A percentile compares a stretch with the other conserved stretches of the same genome.
phyloP scores from a whole-genome alignment of 352 stramenopile genomes.

The Phytopythium sindhum region DNA sequence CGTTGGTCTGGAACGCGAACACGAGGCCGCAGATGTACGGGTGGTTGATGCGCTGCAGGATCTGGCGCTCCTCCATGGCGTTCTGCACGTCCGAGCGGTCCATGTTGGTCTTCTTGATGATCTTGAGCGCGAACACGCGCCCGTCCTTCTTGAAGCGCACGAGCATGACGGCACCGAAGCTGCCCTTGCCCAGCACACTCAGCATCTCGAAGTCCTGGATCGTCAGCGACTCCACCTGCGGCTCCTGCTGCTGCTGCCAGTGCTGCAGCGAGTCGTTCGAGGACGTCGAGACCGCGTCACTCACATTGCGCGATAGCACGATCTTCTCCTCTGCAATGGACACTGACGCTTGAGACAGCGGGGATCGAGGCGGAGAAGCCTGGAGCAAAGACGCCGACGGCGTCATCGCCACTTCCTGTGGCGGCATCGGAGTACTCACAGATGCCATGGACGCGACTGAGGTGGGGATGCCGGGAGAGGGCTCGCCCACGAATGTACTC shows the following conservation, averaged over 20 bases:
- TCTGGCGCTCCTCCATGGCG: conserved; percentile 87
- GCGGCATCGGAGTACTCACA: conserved; percentile 4
- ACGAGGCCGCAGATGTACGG: conserved; percentile 86
- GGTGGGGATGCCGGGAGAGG: conserved; percentile 33
- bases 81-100: conserved; percentile 81
- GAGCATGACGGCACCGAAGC: conserved; percentile 87
- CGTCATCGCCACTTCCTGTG: conserved; percentile 4
- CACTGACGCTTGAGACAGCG: neutral
- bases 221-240: conserved; percentile 51
- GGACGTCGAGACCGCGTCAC: conserved; percentile 2
- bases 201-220: conserved; percentile 92
- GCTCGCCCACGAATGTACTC: conserved; percentile 37
- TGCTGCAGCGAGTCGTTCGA: conserved; percentile 11
- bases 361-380: neutral
- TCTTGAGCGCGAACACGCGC: conserved; percentile 87
- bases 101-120: conserved; percentile 90
- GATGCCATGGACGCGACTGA: conserved; percentile 23
- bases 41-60: conserved; percentile 85
- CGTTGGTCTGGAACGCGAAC: conserved; percentile 88
- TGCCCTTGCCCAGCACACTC: conserved; percentile 82
- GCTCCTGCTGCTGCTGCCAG: conserved; percentile 10
- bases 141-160: conserved; percentile 89
- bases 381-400: conserved; percentile 2
- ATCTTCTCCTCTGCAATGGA: conserved; percentile 3
- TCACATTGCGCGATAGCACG: neutral